Evolutionary conservation across 495 filamentous ascomycete genomes (phyloP).

Genomic region (Antarctomyces pellizariae): DNA sequence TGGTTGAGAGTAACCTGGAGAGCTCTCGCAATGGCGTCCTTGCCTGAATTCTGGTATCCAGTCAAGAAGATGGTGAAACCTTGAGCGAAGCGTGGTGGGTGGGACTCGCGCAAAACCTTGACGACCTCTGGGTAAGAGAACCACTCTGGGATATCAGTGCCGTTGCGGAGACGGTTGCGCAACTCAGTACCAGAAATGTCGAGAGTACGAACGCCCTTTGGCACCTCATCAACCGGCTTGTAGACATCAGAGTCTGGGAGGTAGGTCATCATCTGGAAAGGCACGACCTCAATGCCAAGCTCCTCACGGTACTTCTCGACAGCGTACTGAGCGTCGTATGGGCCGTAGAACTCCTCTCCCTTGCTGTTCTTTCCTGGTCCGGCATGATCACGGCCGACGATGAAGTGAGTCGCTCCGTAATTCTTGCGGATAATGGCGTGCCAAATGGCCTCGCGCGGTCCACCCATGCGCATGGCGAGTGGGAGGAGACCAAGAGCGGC

Average conservation of each 20-base stretch:
- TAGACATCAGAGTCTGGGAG: slow-evolving; percentile 95
- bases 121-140: slow-evolving; percentile 99
- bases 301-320: slow-evolving; percentile 93
- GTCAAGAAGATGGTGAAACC: slow-evolving; percentile 98
- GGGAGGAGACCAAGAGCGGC: slow-evolving; percentile 88
- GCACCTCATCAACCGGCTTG: slow-evolving; percentile 71
- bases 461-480: slow-evolving; percentile 97
- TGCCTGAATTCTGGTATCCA: slow-evolving; percentile 87
- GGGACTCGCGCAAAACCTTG: slow-evolving; percentile 79
- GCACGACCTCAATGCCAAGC: slow-evolving; percentile 94
- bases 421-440: slow-evolving; percentile 99
- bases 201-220: slow-evolving; percentile 61
- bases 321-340: slow-evolving; percentile 93
- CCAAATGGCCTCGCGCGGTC: slow-evolving; percentile 96
- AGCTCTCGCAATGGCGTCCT: slow-evolving; percentile 86
- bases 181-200: slow-evolving; percentile 97
- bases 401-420: slow-evolving; percentile 97
- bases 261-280: slow-evolving; percentile 99
- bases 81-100: slow-evolving; percentile 69
- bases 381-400: slow-evolving; percentile 93
- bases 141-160: slow-evolving; percentile 91
- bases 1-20: slow-evolving; percentile 96
- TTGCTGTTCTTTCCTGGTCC: slow-evolving; percentile 92
- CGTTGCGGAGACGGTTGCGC: slow-evolving; percentile 66
- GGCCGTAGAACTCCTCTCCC: slow-evolving; percentile 91